A percentile compares a stretch with the other conserved stretches of the same genome.
phyloP scores from a whole-genome alignment of 2,329 filamentous ascomycete species.

The Neofusicoccum sp. region DNA sequence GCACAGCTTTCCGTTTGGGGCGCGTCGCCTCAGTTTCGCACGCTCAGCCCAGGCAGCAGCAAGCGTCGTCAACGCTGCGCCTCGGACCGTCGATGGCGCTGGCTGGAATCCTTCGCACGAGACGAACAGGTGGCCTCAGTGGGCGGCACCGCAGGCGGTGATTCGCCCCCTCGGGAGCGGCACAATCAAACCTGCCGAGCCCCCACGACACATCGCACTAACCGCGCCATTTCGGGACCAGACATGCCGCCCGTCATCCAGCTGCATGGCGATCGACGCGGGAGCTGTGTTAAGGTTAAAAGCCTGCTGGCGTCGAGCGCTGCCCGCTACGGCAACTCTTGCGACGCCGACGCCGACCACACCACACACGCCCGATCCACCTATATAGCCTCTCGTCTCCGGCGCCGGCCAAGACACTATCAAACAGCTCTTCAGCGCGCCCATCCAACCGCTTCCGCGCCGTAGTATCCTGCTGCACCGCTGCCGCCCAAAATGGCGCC shows the following conservation, averaged over 20 bases:
- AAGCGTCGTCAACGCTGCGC: neutral
- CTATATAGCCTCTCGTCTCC: neutral
- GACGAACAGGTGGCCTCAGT: constrained; percentile 5
- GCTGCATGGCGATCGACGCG: neutral
- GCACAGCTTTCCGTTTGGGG: neutral
- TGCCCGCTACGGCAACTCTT: neutral
- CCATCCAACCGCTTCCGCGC: too few species aligned
- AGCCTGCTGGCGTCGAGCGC: neutral
- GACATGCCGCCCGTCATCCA: neutral
- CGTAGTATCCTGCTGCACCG: neutral
- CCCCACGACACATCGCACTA: constrained; percentile 5
- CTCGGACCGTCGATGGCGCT: neutral
- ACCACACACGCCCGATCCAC: neutral
- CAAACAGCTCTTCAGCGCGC: neutral
- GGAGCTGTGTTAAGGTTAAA: neutral
- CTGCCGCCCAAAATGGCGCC: constrained; percentile 8
- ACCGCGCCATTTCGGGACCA: neutral
- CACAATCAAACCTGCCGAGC: neutral
- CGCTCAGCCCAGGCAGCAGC: neutral
- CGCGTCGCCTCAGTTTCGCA: neutral
- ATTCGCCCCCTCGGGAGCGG: neutral
- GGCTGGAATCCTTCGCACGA: neutral
- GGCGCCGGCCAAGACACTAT: neutral
- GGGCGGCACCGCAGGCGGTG: neutral
- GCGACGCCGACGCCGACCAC: constrained; percentile 2